Conservation (phyloP, 176 grass and related monocot species). For the Carex littledalei region DNA sequence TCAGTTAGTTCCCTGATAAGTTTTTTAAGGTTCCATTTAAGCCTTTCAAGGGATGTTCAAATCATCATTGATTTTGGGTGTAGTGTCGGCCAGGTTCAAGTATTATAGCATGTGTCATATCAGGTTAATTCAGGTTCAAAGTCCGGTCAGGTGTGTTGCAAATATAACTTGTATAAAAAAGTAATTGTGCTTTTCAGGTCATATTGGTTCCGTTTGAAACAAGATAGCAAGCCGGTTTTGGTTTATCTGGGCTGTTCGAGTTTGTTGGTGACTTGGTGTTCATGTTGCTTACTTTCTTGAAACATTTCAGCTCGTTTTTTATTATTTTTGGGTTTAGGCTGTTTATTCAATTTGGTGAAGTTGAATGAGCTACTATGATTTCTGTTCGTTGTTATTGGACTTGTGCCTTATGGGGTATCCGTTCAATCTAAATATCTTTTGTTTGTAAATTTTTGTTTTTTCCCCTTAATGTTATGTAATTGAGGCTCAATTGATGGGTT, state of each 20-base stretch:
- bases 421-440: constrained; percentile 14
- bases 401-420: neutral
- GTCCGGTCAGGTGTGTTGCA: neutral
- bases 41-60: neutral
- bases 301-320: neutral
- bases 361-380: neutral
- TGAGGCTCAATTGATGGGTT: neutral
- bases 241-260: neutral
- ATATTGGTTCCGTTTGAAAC: neutral
- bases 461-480: neutral
- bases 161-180: too few species aligned
- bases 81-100: neutral
- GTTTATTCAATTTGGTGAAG: neutral
- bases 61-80: neutral
- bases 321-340: neutral
- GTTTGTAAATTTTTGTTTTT: neutral
- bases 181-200: neutral
- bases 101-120: neutral
- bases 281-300: neutral
- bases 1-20: neutral
- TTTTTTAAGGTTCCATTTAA: neutral
- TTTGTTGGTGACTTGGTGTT: neutral
- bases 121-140: neutral
- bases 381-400: constrained; percentile 8
- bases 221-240: neutral